These are phyloP conservation scores for Ceriops zippeliana DNA, from an alignment of 345 rosid species.

Conservation along the genomic window DNA sequence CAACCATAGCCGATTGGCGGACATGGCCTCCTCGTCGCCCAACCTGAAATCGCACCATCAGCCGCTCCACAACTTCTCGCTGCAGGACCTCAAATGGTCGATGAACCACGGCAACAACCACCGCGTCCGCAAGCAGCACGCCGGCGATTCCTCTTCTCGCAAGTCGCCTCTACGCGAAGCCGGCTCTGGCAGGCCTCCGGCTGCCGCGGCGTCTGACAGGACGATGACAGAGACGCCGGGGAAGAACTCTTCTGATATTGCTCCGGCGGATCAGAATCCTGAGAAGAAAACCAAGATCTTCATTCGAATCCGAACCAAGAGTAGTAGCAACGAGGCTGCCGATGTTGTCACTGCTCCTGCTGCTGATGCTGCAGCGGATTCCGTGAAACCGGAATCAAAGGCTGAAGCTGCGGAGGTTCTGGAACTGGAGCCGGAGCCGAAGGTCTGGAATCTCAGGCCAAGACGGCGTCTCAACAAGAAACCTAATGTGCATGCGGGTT, in stretches of 20 bases:
- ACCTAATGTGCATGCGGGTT: slow-evolving; percentile 19
- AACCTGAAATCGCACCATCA: slow-evolving; percentile 38
- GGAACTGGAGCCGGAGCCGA: slow-evolving; percentile 38
- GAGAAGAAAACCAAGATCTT: slow-evolving; percentile 45
- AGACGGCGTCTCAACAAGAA: slow-evolving; percentile 36
- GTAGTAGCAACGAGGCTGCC: slow-evolving; percentile 8
- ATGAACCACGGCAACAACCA: slow-evolving; percentile 38
- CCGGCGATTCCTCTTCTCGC: background rate
- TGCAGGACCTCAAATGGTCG: slow-evolving; percentile 60
- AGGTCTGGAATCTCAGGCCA: slow-evolving; percentile 75
- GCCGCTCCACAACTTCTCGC: slow-evolving; percentile 66
- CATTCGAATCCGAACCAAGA: slow-evolving; percentile 43
- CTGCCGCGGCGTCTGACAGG: background rate
- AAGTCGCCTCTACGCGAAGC: background rate
- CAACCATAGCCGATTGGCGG: no score
- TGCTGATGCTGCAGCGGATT: slow-evolving; percentile 17
- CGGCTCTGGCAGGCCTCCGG: slow-evolving; percentile 23
- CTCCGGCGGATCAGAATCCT: slow-evolving; percentile 25
- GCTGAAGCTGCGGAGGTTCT: slow-evolving; percentile 27
- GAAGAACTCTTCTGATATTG: slow-evolving; percentile 18
- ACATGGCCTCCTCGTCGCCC: slow-evolving; percentile 41
- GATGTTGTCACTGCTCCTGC: slow-evolving; percentile 1
- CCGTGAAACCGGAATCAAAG: slow-evolving; percentile 37
- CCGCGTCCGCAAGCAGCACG: slow-evolving; percentile 35
- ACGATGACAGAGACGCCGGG: background rate